Evolutionary conservation across 2,329 filamentous ascomycete species (phyloP), one percentile per base, ranked within the genome.

Genomic region (Ophiosphaerella narmari): DNA sequence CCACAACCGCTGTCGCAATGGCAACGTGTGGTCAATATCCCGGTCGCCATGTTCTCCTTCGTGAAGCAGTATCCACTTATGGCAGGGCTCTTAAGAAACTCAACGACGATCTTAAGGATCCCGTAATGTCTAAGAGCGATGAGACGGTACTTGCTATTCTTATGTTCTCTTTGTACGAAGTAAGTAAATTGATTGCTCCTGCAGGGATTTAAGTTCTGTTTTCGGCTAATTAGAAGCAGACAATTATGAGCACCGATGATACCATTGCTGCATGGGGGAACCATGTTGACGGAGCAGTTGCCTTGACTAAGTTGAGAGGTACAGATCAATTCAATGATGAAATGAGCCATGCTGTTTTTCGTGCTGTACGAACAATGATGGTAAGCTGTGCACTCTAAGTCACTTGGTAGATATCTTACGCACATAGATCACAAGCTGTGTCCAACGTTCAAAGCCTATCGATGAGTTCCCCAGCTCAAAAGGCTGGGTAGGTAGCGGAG

Each of bases 151-250:
- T 75, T 52, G 67, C 73, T 13, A 71, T 72, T 12, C 61, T 76
- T 37, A 62, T 76, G 47, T 74, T 75, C 53, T 73, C 72, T 8
- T 60, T 76, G 32, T 76, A 75, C 40, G 74, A 76, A 66, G 73
- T 75, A 65, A 59, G 70, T 65, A 42, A 34, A 39, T 42, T 57
- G 34, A 36, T 51, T 51, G 40, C 54, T 54, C 60, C 49, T 46
- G 42, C 55, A 54, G 56, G 47, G 46, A 46, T 50, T 52, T 50
- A 47, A 51, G 52, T 59, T 55, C 51, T 50, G 23, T 41, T 52
- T 53, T 43, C 37, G n/a, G 46, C 65, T 69, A 40, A 70, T 45
- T 4, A 33, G 32, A 3, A 0, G 14, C 41, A 75, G 72, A 70
- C 70, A 6, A 72, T 75, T 39, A 72, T 70, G 60, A 67, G 67